A percentile compares a stretch with the other conserved stretches of the same genome.
Evolutionary conservation across 805 yeast species (phyloP).

Genomic region (Spathaspora sp.): DNA sequence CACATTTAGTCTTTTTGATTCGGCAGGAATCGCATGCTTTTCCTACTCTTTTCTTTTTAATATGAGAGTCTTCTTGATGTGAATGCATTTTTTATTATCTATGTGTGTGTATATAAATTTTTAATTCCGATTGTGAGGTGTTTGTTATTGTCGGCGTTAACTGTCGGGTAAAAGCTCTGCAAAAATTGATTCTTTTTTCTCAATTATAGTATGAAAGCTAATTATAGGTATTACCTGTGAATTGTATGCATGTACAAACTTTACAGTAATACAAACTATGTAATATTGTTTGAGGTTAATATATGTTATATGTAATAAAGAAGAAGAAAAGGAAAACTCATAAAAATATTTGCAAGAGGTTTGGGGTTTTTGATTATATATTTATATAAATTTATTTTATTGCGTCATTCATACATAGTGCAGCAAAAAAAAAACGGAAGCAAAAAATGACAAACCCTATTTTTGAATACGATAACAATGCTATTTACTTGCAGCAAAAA

Average conservation of each 20-base stretch:
- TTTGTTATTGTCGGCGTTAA: background rate
- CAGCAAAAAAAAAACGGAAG: background rate
- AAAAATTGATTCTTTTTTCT: too few species aligned
- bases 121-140: background rate
- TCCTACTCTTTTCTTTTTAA: conserved; percentile 53
- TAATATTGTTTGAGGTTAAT: background rate
- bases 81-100: background rate
- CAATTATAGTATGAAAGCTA: background rate
- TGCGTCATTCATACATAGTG: background rate
- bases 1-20: conserved; percentile 60
- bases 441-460: background rate
- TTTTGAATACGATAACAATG: background rate
- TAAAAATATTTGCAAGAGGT: background rate
- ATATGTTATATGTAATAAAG: background rate
- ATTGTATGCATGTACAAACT: background rate
- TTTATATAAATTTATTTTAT: background rate
- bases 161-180: background rate
- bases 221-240: background rate
- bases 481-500: background rate
- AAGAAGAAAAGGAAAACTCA: background rate
- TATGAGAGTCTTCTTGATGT: conserved; percentile 8
- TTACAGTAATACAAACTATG: background rate
- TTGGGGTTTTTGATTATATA: background rate
- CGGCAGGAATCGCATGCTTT: conserved; percentile 65
- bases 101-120: background rate